Base-by-base conservation (phyloP, 257 asterid genomes). In the Eustoma russellianum region DNA sequence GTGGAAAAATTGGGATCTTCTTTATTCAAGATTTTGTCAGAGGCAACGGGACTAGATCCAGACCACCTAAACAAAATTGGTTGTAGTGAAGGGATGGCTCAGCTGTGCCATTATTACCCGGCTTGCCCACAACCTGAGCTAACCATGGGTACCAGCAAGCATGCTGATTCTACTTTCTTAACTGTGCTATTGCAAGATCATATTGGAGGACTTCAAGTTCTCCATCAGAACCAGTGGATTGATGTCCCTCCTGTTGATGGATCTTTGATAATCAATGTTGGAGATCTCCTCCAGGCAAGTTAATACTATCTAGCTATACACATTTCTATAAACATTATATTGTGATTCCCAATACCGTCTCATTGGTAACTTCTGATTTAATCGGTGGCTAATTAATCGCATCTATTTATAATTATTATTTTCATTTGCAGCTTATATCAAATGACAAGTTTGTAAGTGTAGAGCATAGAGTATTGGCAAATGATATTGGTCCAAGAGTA, bases 181-280 rank as follows among this genome's bases (percentile, higher is more conserved):
- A 73, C 75, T 5, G 60, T 79, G 41, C 56, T 79, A 6, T 46
- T 73, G n/a, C 82, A 73, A 52, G 86, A 79, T 60, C 62, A 65
- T 24, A 15, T 68, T 0, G 82, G 79, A 1, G 85, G 85, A 47
- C 77, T 81, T 40, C 89, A 81, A 75, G 71, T 81, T 34, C 67
- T 56, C 1, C 74, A 74, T 46, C 46, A 64, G 28, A 17, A 58
- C 51, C 64, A 70, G 13, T 77, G 82, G 85, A 62, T 77, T 12
- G 72, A 75, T 70, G 82, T 77, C 56, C 69, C 78, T 48, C 72
- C 68, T 19, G 3, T 73, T 33, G 77, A 62, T 15, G 82, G 77
- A 8, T 76, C 79, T 13, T 24, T 81, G 2, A 63, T 81, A 1
- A 55, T 81, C 18, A 81, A 77, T 56, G 14, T 70, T 9, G 80